These are phyloP conservation scores for Sordariomycetes sp. DNA, from an alignment of 2,329 filamentous ascomycete genomes.

Conservation along the genomic window DNA sequence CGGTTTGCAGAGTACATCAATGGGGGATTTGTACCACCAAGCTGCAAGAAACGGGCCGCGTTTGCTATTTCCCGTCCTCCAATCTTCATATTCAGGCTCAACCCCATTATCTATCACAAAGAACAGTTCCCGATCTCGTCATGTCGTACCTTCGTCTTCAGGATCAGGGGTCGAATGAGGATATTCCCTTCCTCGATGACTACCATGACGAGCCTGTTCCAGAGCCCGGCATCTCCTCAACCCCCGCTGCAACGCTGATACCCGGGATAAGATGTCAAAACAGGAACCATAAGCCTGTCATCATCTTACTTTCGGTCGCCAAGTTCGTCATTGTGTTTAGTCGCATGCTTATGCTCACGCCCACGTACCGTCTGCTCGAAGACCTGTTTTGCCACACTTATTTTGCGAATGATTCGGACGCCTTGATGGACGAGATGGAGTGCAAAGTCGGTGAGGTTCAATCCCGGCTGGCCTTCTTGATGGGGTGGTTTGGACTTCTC, in stretches of 20 bases:
- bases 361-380: constrained; percentile 28
- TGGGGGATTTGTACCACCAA: too few relatives aligned
- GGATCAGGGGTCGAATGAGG: too few relatives aligned
- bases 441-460: constrained; percentile 33
- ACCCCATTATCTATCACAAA: too few relatives aligned
- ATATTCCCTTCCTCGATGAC: neutral
- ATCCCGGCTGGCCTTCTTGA: constrained; percentile 25
- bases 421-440: constrained; percentile 28
- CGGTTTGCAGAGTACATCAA: too few relatives aligned
- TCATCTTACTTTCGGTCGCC: constrained; percentile 21
- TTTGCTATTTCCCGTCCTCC: too few relatives aligned
- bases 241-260: neutral
- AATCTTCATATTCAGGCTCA: too few relatives aligned
- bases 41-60: too few relatives aligned
- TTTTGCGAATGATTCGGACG: constrained; percentile 20
- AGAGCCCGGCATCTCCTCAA: neutral
- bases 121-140: too few relatives aligned
- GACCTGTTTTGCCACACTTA: constrained; percentile 28
- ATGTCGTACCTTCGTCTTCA: too few relatives aligned
- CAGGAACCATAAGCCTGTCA: too few relatives aligned
- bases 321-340: constrained; percentile 25
- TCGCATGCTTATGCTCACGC: constrained; percentile 25
- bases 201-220: constrained; percentile 2
- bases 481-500: constrained; percentile 24
- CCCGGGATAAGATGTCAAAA: neutral